phyloP scores from a whole-genome alignment of 495 filamentous ascomycete species.

The Xylaria curta region DNA sequence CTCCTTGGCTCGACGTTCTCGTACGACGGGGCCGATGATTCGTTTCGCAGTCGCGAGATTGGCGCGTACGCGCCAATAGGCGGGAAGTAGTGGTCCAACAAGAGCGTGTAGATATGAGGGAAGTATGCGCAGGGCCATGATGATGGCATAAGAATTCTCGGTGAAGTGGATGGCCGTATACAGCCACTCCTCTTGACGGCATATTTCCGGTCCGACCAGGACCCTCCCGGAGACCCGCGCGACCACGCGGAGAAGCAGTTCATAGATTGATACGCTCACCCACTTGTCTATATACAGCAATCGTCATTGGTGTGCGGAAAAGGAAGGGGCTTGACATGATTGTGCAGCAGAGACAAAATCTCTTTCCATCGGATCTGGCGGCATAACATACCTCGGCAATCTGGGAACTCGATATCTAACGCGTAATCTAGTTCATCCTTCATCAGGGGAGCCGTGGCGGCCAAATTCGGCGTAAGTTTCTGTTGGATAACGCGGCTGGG shows the following conservation, averaged over 20 bases:
- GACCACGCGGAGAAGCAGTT: neutral
- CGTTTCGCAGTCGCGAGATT: neutral
- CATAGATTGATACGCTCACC: neutral
- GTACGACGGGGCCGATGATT: neutral
- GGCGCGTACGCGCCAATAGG: neutral
- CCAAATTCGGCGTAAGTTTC: neutral
- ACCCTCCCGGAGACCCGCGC: no score
- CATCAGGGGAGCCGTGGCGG: neutral
- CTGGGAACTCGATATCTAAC: neutral
- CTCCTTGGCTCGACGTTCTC: neutral
- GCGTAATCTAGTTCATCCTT: slow-evolving; percentile 5
- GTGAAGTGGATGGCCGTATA: no score
- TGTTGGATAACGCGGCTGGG: neutral
- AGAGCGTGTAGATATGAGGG: neutral
- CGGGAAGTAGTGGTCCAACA: neutral
- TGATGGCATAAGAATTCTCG: neutral
- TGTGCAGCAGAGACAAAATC: neutral
- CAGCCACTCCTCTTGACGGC: no score
- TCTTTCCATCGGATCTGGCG: neutral
- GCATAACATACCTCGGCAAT: neutral
- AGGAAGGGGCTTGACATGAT: neutral
- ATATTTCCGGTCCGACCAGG: no score
- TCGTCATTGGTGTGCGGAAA: neutral
- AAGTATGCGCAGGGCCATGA: neutral
- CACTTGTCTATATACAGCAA: neutral